These are phyloP conservation scores for Neurospora tetrasperma DNA, from an alignment of 495 filamentous ascomycete genomes.

Conservation along the genomic window DNA sequence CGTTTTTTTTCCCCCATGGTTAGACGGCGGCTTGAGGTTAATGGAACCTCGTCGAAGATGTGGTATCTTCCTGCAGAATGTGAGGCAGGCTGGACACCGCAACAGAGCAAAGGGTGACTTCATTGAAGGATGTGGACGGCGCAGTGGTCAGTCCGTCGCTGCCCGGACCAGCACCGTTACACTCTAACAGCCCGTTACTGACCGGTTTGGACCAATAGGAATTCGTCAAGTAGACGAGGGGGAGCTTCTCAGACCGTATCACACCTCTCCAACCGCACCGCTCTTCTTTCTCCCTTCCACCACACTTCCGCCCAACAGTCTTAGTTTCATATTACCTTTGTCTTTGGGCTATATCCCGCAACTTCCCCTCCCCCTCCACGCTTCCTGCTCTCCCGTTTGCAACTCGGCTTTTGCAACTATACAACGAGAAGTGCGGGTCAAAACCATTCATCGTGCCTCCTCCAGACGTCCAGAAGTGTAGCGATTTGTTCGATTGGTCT, in stretches of 20 bases:
- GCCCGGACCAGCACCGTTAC: background rate
- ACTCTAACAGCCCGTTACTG: background rate
- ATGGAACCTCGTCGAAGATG: background rate
- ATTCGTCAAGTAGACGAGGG: background rate
- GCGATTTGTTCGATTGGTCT: background rate
- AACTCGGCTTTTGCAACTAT: background rate
- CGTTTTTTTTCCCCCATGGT: background rate
- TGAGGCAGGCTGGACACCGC: background rate
- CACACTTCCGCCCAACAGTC: background rate
- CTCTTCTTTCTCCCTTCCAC: background rate
- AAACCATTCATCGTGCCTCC: background rate
- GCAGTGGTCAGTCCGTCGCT: background rate
- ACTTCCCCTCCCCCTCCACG: background rate
- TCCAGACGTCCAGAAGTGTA: background rate
- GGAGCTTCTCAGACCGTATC: constrained; percentile 4
- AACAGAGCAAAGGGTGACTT: constrained; percentile 13
- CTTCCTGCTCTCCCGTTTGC: background rate
- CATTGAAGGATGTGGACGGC: constrained; percentile 8
- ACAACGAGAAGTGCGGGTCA: background rate
- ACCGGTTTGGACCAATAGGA: background rate
- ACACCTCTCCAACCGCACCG: constrained; percentile 2
- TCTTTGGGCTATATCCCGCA: background rate
- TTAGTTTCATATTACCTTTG: background rate
- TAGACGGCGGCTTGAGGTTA: background rate
- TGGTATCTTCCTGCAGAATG: background rate